phyloP scores from a whole-genome alignment of 257 asterid genomes.

The Lavandula angustifolia region DNA sequence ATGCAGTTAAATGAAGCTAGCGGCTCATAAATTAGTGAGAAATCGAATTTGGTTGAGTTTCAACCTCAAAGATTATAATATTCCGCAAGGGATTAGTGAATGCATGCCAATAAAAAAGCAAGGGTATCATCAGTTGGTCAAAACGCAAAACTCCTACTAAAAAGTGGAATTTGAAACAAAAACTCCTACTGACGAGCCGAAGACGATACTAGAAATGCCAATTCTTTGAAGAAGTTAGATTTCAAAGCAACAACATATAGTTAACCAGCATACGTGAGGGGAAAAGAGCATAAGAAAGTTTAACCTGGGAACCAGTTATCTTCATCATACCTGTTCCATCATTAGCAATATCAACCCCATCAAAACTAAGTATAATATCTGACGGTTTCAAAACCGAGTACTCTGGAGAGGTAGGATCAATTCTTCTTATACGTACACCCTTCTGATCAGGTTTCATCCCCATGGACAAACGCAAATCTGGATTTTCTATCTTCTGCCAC shows the following conservation, averaged over 20 bases:
- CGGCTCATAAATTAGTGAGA: slow-evolving; percentile 16
- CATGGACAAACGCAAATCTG: slow-evolving; percentile 79
- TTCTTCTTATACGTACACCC: slow-evolving; percentile 90
- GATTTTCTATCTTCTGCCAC: slow-evolving; percentile 99
- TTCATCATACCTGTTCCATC: slow-evolving; percentile 83
- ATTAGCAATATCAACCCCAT: slow-evolving; percentile 83
- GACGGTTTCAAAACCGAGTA: slow-evolving; percentile 72
- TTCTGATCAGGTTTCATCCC: slow-evolving; percentile 92
- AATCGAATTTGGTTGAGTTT: slow-evolving; percentile 2
- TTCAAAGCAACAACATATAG: slow-evolving; percentile 13
- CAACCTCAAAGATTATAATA: not conserved
- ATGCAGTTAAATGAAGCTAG: slow-evolving; percentile 16
- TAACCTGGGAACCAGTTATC: slow-evolving; percentile 18
- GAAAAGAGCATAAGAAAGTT: no score
- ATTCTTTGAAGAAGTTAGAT: not conserved
- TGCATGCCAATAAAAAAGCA: not conserved
- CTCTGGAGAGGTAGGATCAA: slow-evolving; percentile 91
- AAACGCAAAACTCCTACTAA: not conserved
- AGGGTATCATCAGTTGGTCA: not conserved
- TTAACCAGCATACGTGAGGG: not conserved
- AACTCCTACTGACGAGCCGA: no score
- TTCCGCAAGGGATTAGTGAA: not conserved
- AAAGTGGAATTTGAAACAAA: not conserved
- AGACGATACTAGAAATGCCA: not conserved
- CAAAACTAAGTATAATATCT: slow-evolving; percentile 87